Conservation (phyloP, 352 stramenopile genomes). For the Phytophthora citricola region DNA sequence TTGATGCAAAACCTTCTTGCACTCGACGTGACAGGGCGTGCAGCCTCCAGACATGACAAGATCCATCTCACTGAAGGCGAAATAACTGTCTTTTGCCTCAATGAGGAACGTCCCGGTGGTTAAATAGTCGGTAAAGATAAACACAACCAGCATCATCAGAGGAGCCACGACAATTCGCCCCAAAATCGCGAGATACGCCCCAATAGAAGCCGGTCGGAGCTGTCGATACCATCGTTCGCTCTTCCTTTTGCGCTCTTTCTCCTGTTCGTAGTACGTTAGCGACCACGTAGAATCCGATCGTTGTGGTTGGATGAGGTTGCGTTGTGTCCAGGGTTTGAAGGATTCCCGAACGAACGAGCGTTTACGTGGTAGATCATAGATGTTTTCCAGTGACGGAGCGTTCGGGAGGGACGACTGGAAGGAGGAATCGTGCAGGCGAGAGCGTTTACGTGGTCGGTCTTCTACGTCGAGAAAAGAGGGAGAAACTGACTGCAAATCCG, state of each 20-base stretch:
- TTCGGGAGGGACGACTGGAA: not conserved
- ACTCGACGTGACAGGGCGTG: constrained; percentile 22
- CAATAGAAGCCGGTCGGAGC: constrained; percentile 29
- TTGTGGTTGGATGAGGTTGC: constrained; percentile 11
- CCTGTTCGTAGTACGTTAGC: constrained; percentile 27
- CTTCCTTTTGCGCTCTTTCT: constrained; percentile 7
- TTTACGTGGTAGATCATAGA: not conserved
- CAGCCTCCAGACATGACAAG: constrained; percentile 35
- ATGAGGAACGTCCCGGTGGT: constrained; percentile 34
- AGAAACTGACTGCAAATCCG: not conserved
- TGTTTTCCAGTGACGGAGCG: not conserved
- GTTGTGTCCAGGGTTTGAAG: constrained; percentile 16
- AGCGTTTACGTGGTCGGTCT: not conserved
- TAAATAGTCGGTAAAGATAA: constrained; percentile 30
- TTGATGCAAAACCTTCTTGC: constrained; percentile 28
- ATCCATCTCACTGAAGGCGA: constrained; percentile 35
- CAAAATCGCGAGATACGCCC: constrained; percentile 29
- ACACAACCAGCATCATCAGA: constrained; percentile 23
- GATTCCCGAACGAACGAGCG: constrained; percentile 19
- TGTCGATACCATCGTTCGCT: constrained; percentile 28
- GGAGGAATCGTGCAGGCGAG: not conserved
- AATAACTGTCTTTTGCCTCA: constrained; percentile 35
- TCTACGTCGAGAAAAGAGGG: constrained; percentile 6
- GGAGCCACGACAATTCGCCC: constrained; percentile 31
- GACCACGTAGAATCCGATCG: constrained; percentile 27